phyloP scores from a whole-genome alignment of 306 rosid genomes.

The Prunus mira region DNA sequence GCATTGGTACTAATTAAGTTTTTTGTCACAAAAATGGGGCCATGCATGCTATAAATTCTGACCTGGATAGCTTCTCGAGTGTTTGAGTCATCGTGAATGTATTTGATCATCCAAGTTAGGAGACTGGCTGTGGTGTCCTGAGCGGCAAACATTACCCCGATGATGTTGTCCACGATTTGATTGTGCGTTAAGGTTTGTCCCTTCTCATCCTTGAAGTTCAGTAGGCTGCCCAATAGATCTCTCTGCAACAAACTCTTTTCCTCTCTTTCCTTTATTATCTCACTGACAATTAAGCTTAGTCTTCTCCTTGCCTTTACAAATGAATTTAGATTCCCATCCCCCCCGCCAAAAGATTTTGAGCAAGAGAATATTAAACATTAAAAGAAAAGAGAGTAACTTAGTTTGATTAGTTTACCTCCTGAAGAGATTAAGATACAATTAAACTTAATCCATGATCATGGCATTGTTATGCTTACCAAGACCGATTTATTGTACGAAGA shows the following conservation, averaged over 20 bases:
- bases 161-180: slow-evolving; percentile 26
- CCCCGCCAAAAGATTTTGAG: neutral
- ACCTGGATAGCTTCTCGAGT: slow-evolving; percentile 20
- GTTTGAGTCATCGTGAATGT: slow-evolving; percentile 14
- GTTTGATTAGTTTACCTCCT: neutral
- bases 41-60: neutral
- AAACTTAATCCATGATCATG: neutral
- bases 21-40: neutral
- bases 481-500: slow-evolving; percentile 17
- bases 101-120: slow-evolving; percentile 29
- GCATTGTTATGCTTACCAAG: slow-evolving; percentile 12
- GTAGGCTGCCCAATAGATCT: slow-evolving; percentile 18
- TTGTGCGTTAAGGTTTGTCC: slow-evolving; percentile 15
- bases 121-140: slow-evolving; percentile 32
- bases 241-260: slow-evolving; percentile 3
- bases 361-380: neutral
- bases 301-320: slow-evolving; percentile 25
- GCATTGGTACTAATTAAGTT: neutral
- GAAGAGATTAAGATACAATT: neutral
- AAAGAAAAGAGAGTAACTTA: neutral
- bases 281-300: slow-evolving; percentile 7
- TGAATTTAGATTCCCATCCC: neutral
- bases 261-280: slow-evolving; percentile 16
- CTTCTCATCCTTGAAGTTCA: slow-evolving; percentile 16
- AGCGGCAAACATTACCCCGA: slow-evolving; percentile 30